These are phyloP conservation scores for Nothophytophthora sp. DNA, from an alignment of 352 stramenopile genomes.

Conservation along the genomic window DNA sequence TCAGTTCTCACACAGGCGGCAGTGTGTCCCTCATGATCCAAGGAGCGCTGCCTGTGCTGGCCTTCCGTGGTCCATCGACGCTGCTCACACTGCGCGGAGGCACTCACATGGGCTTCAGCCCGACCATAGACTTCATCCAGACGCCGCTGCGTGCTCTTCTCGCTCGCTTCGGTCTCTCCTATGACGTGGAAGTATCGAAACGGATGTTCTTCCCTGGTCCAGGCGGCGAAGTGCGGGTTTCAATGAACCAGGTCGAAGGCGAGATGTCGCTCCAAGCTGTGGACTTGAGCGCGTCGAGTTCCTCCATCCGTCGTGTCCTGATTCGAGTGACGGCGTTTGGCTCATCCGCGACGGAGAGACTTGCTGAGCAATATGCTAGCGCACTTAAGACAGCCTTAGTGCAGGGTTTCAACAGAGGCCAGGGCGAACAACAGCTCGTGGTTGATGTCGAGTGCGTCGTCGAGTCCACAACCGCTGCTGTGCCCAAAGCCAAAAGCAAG, in stretches of 20 bases:
- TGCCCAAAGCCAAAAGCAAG: constrained; percentile 7
- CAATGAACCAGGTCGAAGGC: constrained; percentile 14
- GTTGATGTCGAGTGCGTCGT: constrained; percentile 32
- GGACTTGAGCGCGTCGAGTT: constrained; percentile 35
- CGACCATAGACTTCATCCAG: constrained; percentile 66
- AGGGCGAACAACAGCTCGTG: neutral
- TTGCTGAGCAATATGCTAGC: constrained; percentile 37
- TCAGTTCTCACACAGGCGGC: constrained; percentile 49
- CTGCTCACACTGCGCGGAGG: constrained; percentile 46
- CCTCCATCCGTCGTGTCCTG: constrained; percentile 31
- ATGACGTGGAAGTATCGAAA: constrained; percentile 33
- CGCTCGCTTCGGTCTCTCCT: constrained; percentile 39
- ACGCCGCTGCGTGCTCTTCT: constrained; percentile 40
- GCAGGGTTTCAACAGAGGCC: constrained; percentile 9
- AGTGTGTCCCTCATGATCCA: constrained; percentile 73
- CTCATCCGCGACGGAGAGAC: constrained; percentile 26
- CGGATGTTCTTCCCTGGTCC: constrained; percentile 53
- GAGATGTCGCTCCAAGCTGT: constrained; percentile 31
- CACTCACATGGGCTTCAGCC: constrained; percentile 67
- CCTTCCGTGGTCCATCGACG: constrained; percentile 29
- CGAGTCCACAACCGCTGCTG: constrained; percentile 17
- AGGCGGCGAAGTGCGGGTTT: constrained; percentile 40
- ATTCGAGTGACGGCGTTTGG: constrained; percentile 51
- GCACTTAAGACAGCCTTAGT: constrained; percentile 30
- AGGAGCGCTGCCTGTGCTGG: constrained; percentile 48